Base-by-base conservation (phyloP, 2,329 filamentous ascomycete species). In the Ceratocystis diversiconidia region DNA sequence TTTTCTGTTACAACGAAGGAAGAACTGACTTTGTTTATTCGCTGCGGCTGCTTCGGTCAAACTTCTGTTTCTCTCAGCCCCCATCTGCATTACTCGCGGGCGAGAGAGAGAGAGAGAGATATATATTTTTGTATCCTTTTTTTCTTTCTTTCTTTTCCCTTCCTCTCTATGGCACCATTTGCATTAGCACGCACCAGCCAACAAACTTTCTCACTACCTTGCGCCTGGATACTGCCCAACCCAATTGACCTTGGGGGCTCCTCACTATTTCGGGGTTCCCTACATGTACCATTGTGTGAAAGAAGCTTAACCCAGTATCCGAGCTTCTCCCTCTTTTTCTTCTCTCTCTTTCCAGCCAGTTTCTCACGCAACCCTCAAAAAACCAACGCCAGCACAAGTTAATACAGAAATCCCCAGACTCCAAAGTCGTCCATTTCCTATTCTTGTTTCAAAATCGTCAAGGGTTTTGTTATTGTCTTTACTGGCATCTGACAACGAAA, bases 221-320 rank as follows among this genome's bases (percentile, higher is more conserved):
- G 30, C 25, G 52, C 48, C 48, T 52, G 8, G 19, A 12, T 41
- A 41, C 36, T 5, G 36, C 4, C 48, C 48, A 52, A 25, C 48
- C 48, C 5, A 52, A 22, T 52, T 52, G n/a, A 8, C 17, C 7
- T 22, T 52, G n/a, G 48, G 22, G 48, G 22, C 7, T 19, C 28
- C n/a, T 59, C 55, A 32, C 28, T 8, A 7, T 59, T 12, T 59
- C 55, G 30, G 55, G 5, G 28, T 59, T 59, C 55, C 55, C 25
- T 59, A 59, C 5, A 59, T 59, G 55, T 59, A 59, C 28, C 30
- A 36, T 30, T 59, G 30, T n/a, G 25, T 59, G 15, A 32, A 36
- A 59, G 55, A 59, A 59, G 55, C 55, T 59, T 59, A 59, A 36
- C 55, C 55, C 55, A 59, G 15, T 10, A 59, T 59, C 55, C 55